Base-by-base conservation (phyloP, 2,329 filamentous ascomycete genomes). In the Ramularia endophylla region DNA sequence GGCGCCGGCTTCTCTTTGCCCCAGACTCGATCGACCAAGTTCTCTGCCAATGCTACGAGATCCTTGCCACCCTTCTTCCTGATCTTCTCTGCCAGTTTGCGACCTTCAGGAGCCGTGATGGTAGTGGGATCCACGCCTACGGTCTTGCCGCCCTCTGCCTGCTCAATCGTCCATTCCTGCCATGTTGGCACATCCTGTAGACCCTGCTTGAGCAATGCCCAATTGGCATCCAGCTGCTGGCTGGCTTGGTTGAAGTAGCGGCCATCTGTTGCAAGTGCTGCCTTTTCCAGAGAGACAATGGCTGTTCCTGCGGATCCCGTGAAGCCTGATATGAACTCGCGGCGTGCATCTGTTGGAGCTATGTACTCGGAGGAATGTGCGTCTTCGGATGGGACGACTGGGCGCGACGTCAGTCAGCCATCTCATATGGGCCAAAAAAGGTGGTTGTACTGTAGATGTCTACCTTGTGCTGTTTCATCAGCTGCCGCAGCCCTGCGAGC, bases 351-450 rank as follows among this genome's bases (percentile, higher is more conserved):
- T 63, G 87, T 95, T n/a, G 83, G 81, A 37, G 92, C 92, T 64
- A 95, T 95, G 66, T 98, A 98, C 70, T 98, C 92, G 53, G 90
- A 97, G 54, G 90, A 87, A 64, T 98, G 92, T 61, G 87, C 90
- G 64, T 98, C 92, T 76, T 97, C 92, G 25, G 90, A 95, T 1
- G 92, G 92, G 5, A 97, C 78, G 60, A 98, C 90, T 97, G 62
- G 3, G 28, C 29, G 22, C 31, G 38, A 36, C 6, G 53, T 53
- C 48, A 54, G 58, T 71, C 54, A 74, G 68, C 56, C 50, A 51
- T 49, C 48, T 46, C 56, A 45, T 35, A 8, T 34, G 36, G 8
- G 29, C 32, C 40, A 39, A n/a, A 45, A 42, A 35, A 33, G 22
- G 37, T 29, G n/a, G 27, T 32, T 54, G 34, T 81, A 95, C 90